Base-by-base conservation (phyloP, 371 early-diverging fungal genomes). In the Syncephalastrum sp. region DNA sequence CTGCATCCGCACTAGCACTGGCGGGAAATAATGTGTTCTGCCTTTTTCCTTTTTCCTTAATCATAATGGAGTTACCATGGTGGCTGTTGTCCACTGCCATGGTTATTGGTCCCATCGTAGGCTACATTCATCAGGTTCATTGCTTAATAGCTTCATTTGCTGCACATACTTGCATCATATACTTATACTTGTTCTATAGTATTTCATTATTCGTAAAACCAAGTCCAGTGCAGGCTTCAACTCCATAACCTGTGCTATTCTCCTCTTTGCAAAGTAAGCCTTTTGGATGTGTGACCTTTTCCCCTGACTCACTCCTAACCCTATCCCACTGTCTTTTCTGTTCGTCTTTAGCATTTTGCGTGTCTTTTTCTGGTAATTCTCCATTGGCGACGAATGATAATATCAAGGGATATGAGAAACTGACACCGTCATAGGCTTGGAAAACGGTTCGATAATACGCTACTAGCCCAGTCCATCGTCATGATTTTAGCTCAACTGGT, bases 401-500 rank as follows among this genome's bases (percentile, higher is more conserved):
- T 47, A 47, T 47, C 47, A 47, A 50, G 25, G 14, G 33, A 50
- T 15, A 50, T 27, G 12, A 50, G n/a, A 29, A 50, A 8, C 23
- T 19, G 51, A 13, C 17, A 50, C 25, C 29, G 33, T 27, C 24
- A 27, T 52, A 78, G 79, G 78, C 57, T 81, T 24, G 81, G 82
- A 13, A 73, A 76, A 60, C 69, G 83, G 56, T 87, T 87, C 64
- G 88, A 84, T 55, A 62, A 45, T 2, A 81, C 82, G 2, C 64
- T 84, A 16, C 51, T 87, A 6, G 75, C 71, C 27, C 87, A 87
- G 54, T 85, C 85, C 12, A 77, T 87, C 56, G 61, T 82, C 16
- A 87, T 87, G 87, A 76, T 85, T 12, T 33, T 70, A 10, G 77
- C 82, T 0, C 84, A 84, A 47, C 54, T 86, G 16, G 55, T 75